These are phyloP conservation scores for Alternaria hordeiaustralica DNA, from an alignment of 2,329 filamentous ascomycete species.

Conservation along the genomic window DNA sequence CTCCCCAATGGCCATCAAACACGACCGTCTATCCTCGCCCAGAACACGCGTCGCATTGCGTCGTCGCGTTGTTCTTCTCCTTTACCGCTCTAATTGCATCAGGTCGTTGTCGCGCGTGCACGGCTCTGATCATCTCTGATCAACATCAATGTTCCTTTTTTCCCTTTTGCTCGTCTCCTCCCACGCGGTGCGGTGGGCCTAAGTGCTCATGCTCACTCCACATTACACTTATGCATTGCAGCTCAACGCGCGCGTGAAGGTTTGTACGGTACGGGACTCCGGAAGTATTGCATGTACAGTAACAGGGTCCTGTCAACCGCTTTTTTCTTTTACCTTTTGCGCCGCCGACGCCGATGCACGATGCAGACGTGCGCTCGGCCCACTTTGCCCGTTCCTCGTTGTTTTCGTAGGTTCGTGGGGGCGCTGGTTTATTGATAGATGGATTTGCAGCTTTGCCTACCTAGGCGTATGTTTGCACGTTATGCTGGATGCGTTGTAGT, in stretches of 20 bases:
- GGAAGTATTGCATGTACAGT: not conserved
- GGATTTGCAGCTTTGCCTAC: not conserved
- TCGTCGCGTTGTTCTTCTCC: not conserved
- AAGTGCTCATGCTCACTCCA: not conserved
- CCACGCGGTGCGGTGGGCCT: not conserved
- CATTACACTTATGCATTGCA: not conserved
- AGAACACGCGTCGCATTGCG: constrained; percentile 1
- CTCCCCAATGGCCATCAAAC: not conserved
- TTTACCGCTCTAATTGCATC: not conserved
- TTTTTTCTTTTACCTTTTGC: not conserved
- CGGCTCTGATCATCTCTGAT: not conserved
- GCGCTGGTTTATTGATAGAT: not conserved
- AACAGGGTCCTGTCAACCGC: not conserved
- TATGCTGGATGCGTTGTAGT: not conserved
- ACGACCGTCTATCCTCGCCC: not conserved
- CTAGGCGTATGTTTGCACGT: not conserved
- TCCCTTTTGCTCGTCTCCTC: not conserved
- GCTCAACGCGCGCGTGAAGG: not conserved
- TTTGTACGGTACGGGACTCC: not conserved
- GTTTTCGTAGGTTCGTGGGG: not conserved
- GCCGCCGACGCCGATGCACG: not conserved
- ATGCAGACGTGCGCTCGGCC: not conserved
- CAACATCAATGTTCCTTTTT: not conserved
- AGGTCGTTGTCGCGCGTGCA: not conserved
- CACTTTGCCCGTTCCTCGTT: not conserved